Conservation (phyloP, 2,329 filamentous ascomycete genomes). For the Neurospora crassa region DNA sequence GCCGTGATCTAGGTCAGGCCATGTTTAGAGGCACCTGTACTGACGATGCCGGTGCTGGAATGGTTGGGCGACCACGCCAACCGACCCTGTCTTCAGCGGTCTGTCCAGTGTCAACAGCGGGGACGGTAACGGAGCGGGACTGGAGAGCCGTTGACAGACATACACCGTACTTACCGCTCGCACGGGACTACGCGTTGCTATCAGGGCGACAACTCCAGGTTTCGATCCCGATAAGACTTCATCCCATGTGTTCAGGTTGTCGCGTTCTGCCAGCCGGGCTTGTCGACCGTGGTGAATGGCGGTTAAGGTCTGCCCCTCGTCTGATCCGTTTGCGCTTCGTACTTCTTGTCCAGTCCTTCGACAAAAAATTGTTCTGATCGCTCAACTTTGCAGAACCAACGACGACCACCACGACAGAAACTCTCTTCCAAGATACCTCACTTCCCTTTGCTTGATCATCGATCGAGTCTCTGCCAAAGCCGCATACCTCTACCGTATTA, state of each 20-base stretch:
- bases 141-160: no score
- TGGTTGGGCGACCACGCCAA: background rate
- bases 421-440: no score
- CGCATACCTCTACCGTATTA: no score
- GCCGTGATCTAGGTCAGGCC: no score
- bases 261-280: background rate
- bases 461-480: no score
- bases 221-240: background rate
- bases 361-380: background rate
- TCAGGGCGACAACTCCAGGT: background rate
- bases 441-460: no score
- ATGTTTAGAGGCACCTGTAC: background rate
- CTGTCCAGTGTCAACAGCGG: background rate
- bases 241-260: background rate
- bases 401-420: background rate
- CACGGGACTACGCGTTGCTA: background rate
- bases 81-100: background rate
- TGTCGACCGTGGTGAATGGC: background rate
- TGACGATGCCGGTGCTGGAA: no score
- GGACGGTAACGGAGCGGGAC: background rate
- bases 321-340: background rate
- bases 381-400: background rate
- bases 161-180: accelerated
- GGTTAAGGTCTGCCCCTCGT: background rate
- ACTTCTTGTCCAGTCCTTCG: background rate